Percentiles rank a stretch among this genome's conserved stretches.
Evolutionary conservation across 768 basidiomycete species (phyloP).

Genomic region (Suillus lakei): DNA sequence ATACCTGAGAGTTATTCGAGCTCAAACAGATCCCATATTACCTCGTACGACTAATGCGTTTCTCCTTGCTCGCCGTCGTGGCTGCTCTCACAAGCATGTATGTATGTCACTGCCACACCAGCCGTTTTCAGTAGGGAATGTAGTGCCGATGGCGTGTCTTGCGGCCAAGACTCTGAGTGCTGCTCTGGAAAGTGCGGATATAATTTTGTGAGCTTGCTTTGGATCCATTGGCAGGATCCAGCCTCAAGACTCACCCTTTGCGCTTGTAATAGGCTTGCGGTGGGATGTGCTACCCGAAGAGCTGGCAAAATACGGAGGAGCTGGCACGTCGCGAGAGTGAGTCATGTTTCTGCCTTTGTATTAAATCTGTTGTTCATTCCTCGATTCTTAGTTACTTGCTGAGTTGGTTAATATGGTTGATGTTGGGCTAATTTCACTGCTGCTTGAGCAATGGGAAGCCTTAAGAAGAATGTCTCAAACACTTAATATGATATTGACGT

Average conservation of each 20-base stretch:
- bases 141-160: neutral
- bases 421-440: neutral
- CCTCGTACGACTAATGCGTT: neutral
- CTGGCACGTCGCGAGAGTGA: neutral
- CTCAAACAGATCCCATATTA: neutral
- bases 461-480: neutral
- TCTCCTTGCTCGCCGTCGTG: neutral
- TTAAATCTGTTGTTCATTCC: neutral
- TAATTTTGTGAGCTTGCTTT: neutral
- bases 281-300: neutral
- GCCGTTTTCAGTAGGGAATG: neutral
- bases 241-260: neutral
- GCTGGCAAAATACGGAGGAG: neutral
- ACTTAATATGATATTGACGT: neutral
- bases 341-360: neutral
- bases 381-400: neutral
- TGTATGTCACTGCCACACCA: neutral
- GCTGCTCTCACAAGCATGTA: neutral
- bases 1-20: neutral
- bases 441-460: neutral
- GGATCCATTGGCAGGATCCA: neutral
- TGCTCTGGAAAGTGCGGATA: neutral
- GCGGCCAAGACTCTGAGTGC: neutral
- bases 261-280: neutral
- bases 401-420: neutral